A percentile compares a stretch with the other conserved stretches of the same genome.
phyloP scores from a whole-genome alignment of 768 basidiomycete genomes.

The Albatrellus ellisii region DNA sequence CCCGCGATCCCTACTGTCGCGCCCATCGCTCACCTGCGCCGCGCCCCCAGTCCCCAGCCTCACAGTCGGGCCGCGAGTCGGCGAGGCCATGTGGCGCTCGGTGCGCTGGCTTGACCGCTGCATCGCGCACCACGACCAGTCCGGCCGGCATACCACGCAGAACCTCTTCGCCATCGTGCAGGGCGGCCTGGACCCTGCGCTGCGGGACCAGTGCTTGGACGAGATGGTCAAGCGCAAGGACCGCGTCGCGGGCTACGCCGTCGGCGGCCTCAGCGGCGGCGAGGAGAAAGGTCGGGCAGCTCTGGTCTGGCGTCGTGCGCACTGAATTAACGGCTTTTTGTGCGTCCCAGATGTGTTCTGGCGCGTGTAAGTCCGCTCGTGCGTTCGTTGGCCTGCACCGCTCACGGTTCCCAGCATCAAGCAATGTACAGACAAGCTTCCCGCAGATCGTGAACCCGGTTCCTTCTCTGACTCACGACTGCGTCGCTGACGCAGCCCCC shows the following conservation, averaged over 20 bases:
- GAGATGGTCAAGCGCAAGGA: slow-evolving; percentile 72
- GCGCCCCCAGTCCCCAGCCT: slow-evolving; percentile 55
- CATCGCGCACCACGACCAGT: slow-evolving; percentile 57
- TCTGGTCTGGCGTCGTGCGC: neutral
- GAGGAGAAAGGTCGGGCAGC: slow-evolving; percentile 80
- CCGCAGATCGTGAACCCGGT: slow-evolving; percentile 51
- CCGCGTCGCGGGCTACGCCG: slow-evolving; percentile 79
- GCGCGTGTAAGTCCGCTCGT: slow-evolving; percentile 46
- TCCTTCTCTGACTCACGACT: neutral
- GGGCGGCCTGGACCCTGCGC: slow-evolving; percentile 61
- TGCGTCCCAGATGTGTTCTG: slow-evolving; percentile 56
- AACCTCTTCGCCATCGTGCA: slow-evolving; percentile 91
- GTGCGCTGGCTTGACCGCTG: slow-evolving; percentile 87
- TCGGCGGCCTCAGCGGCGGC: slow-evolving; percentile 83
- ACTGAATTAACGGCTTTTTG: neutral
- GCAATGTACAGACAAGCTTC: slow-evolving; percentile 69
- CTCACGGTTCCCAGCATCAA: slow-evolving; percentile 41
- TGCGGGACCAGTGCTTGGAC: slow-evolving; percentile 66
- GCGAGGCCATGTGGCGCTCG: slow-evolving; percentile 81
- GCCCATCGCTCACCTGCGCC: neutral
- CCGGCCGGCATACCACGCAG: slow-evolving; percentile 51
- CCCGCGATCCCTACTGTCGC: neutral
- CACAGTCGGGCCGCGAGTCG: slow-evolving; percentile 68
- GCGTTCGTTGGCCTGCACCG: slow-evolving; percentile 8
- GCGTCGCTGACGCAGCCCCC: slow-evolving; percentile 7